A percentile compares a stretch with the other conserved stretches of the same genome.
These are phyloP conservation scores for Paecilomyces dactylethromorphus DNA, from an alignment of 2,329 filamentous ascomycete genomes.

Conservation along the genomic window DNA sequence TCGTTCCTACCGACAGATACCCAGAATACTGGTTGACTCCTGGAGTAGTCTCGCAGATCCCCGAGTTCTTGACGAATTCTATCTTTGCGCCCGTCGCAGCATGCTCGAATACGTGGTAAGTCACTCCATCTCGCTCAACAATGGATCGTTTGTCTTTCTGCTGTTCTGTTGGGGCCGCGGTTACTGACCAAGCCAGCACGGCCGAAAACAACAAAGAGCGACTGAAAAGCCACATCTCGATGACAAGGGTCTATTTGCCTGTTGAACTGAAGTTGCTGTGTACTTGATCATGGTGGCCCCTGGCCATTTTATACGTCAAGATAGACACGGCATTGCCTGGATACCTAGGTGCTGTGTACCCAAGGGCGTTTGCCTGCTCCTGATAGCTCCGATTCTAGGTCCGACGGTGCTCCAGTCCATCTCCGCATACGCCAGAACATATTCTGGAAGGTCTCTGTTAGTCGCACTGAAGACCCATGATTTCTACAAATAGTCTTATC, in stretches of 20 bases:
- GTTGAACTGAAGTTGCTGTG: too few species aligned
- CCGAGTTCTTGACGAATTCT: conserved; percentile 46
- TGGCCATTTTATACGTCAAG: not conserved
- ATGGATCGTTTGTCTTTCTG: conserved; percentile 36
- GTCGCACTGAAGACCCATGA: not conserved
- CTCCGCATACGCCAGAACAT: not conserved
- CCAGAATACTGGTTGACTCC: conserved; percentile 48
- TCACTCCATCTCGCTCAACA: conserved; percentile 29
- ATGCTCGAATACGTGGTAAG: conserved; percentile 44
- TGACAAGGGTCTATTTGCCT: not conserved
- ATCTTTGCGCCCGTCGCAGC: conserved; percentile 39
- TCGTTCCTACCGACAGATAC: conserved; percentile 42
- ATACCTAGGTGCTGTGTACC: not conserved
- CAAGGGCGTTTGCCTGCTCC: not conserved
- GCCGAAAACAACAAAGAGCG: not conserved
- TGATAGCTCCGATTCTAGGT: not conserved
- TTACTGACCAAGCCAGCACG: not conserved
- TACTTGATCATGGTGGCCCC: too few species aligned
- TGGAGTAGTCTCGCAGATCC: conserved; percentile 38
- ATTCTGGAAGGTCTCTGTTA: not conserved
- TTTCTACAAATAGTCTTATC: not conserved
- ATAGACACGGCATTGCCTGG: not conserved
- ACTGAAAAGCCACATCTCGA: not conserved
- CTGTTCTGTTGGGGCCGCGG: not conserved
- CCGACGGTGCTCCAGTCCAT: not conserved